Percentiles rank a stretch among this genome's conserved stretches.
These are phyloP conservation scores for Endotrypanum monterogeii DNA, from an alignment of 208 protist species.

Conservation along the genomic window DNA sequence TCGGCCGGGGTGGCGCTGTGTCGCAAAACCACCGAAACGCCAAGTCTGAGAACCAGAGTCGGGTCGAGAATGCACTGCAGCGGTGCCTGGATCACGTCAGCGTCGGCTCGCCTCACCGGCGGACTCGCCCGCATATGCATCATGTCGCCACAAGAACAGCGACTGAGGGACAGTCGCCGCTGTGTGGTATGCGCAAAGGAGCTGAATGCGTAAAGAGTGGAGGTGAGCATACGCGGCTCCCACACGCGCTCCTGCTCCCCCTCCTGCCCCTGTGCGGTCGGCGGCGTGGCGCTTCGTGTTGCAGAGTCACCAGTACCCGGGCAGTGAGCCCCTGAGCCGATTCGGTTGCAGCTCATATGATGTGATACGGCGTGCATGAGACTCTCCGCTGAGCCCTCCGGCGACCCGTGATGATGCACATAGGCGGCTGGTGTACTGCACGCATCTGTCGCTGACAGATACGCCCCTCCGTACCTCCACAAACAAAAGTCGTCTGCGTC, in stretches of 20 bases:
- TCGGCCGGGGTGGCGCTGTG: constrained; percentile 19
- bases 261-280: neutral
- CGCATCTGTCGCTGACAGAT: neutral
- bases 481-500: constrained; percentile 12
- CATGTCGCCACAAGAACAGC: neutral
- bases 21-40: constrained; percentile 13
- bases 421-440: neutral
- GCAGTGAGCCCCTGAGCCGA: neutral
- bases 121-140: constrained; percentile 2
- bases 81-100: constrained; percentile 7
- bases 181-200: neutral
- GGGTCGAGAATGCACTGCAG: constrained; percentile 15
- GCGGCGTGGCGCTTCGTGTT: neutral
- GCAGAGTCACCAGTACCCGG: neutral
- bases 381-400: neutral
- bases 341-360: constrained; percentile 9
- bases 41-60: neutral
- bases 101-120: constrained; percentile 10
- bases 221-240: constrained; percentile 3
- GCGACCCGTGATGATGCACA: constrained; percentile 5
- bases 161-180: neutral
- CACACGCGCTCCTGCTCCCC: neutral
- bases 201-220: constrained; percentile 9
- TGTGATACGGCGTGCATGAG: constrained; percentile 4
- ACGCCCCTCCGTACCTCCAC: constrained; percentile 9